Conservation (phyloP, 2,329 filamentous ascomycete species). For the Fusarium lateritium region DNA sequence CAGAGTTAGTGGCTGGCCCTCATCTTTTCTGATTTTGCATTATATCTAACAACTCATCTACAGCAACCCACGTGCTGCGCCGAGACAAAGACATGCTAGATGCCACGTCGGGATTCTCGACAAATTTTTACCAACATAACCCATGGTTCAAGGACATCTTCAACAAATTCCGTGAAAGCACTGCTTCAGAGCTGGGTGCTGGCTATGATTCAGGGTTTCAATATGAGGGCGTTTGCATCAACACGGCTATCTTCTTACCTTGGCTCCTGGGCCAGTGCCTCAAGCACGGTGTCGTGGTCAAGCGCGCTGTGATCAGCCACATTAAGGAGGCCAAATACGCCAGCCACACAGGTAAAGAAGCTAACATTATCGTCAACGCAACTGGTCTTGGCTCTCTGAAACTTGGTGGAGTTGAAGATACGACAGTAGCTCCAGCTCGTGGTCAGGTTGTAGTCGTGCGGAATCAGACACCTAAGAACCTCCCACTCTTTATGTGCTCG, state of each 20-base stretch:
- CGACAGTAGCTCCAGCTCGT: conserved; percentile 78
- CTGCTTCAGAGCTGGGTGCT: conserved; percentile 69
- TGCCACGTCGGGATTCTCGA: conserved; percentile 18
- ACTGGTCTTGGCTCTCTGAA: conserved; percentile 82
- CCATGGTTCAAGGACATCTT: conserved; percentile 83
- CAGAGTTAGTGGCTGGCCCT: conserved; percentile 65
- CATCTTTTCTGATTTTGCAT: no score
- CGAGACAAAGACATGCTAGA: conserved; percentile 72
- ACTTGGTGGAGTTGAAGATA: conserved; percentile 86
- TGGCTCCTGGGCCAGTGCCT: conserved; percentile 88
- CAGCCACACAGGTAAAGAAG: conserved; percentile 66
- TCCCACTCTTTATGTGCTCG: conserved; percentile 77
- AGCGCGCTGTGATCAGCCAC: conserved; percentile 74
- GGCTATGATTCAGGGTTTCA: conserved; percentile 80
- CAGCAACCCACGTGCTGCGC: conserved; percentile 66
- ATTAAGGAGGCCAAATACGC: conserved; percentile 74
- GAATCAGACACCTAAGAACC: conserved; percentile 71
- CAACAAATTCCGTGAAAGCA: conserved; percentile 77
- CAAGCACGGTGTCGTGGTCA: conserved; percentile 78
- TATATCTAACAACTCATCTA: background rate
- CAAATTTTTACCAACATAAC: conserved; percentile 59
- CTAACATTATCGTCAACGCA: conserved; percentile 85
- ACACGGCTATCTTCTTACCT: conserved; percentile 87
- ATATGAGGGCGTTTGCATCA: conserved; percentile 92
- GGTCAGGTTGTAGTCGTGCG: conserved; percentile 89